Conservation (phyloP, 129 eudicot species). For the Ambrosia trifida region DNA sequence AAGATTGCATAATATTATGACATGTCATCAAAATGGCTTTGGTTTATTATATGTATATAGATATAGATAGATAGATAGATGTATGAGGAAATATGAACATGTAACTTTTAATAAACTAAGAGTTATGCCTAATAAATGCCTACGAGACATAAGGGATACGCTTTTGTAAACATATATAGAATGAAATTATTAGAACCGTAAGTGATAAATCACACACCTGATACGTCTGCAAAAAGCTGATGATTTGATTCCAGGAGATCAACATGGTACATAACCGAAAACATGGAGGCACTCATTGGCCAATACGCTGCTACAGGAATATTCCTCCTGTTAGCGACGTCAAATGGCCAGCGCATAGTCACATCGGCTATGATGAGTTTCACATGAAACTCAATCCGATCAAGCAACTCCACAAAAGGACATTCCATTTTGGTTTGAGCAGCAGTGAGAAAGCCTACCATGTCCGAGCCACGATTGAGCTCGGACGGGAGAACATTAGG, state of each 20-base stretch:
- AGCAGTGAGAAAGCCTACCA: constrained; percentile 34
- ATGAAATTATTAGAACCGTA: no score
- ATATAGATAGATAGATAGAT: no score
- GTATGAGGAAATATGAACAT: no score
- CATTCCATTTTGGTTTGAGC: constrained; percentile 40
- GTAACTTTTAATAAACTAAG: no score
- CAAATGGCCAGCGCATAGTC: constrained; percentile 44
- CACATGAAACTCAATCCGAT: constrained; percentile 32
- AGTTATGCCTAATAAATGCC: no score
- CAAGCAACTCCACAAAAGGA: constrained; percentile 59
- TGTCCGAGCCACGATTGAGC: constrained; percentile 41
- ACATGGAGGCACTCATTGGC: constrained; percentile 47
- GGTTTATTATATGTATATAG: no score
- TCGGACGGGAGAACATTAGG: constrained; percentile 75
- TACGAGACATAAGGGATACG: no score
- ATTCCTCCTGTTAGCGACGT: constrained; percentile 48
- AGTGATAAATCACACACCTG: constrained; percentile 31
- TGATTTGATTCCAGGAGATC: constrained; percentile 44
- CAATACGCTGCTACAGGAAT: constrained; percentile 59
- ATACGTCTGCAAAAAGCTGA: constrained; percentile 34
- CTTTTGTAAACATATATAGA: no score
- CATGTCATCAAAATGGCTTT: no score
- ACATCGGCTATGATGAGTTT: constrained; percentile 47
- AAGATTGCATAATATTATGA: no score
- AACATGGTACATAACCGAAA: constrained; percentile 39